Conservation (phyloP, 2,329 filamentous ascomycete species). For the Onygenales sp. region DNA sequence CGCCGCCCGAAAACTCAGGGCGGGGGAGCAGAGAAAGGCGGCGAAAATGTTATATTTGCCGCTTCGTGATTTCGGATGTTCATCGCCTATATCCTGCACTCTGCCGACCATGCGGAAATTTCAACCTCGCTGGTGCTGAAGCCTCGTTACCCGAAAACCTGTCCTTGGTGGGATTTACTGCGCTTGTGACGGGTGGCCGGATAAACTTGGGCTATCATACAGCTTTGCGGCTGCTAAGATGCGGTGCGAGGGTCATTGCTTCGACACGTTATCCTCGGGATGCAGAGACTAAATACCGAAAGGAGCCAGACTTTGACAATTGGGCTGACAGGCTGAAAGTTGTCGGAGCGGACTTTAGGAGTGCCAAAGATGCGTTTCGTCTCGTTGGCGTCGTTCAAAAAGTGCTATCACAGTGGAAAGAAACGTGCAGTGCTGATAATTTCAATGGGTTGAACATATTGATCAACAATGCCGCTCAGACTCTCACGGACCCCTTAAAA, state of each 20-base stretch:
- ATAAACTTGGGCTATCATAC: slow-evolving; percentile 27
- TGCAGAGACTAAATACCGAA: slow-evolving; percentile 20
- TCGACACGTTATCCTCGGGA: slow-evolving; percentile 28
- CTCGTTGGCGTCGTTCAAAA: slow-evolving; percentile 16
- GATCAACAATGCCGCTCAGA: slow-evolving; percentile 33
- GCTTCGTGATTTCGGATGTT: slow-evolving; percentile 11
- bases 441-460: slow-evolving; percentile 21
- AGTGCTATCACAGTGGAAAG: slow-evolving; percentile 15
- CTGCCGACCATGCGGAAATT: slow-evolving; percentile 25
- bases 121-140: slow-evolving; percentile 22
- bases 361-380: slow-evolving; percentile 22
- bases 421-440: neutral
- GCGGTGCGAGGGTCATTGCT: slow-evolving; percentile 26
- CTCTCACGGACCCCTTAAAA: slow-evolving; percentile 24
- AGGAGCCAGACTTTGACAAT: slow-evolving; percentile 11
- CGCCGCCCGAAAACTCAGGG: neutral
- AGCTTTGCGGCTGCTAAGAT: slow-evolving; percentile 25
- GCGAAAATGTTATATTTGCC: slow-evolving; percentile 26
- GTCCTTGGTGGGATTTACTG: slow-evolving; percentile 16
- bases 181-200: slow-evolving; percentile 27
- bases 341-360: slow-evolving; percentile 26
- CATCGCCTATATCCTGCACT: slow-evolving; percentile 21
- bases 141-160: slow-evolving; percentile 22
- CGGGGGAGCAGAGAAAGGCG: neutral
- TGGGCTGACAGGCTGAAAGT: slow-evolving; percentile 19